Base-by-base conservation (phyloP, 495 filamentous ascomycete genomes). In the Cudoniella acicularis region DNA sequence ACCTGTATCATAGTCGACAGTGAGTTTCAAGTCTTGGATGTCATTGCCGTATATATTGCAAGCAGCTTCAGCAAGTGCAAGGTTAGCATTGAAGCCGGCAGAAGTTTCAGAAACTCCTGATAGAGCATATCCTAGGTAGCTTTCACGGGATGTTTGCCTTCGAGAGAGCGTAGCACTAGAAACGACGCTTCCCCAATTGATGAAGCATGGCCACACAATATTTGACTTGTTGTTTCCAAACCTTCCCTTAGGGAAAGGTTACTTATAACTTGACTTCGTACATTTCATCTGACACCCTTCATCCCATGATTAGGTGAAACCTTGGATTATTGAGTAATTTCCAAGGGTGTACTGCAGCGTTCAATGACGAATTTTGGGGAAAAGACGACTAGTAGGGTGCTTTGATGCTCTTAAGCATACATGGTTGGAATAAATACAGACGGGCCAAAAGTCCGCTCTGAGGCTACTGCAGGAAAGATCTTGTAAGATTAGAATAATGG, bases 1-100 rank as follows among this genome's bases (percentile, higher is more conserved):
- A 90, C 88, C 79, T 3, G 82, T 84, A 64, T 92, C 85, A 63
- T 91, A 91, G 30, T 87, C 85, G 47, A 91, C 88, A 26, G 84
- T 73, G 36, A 92, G 71, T 60, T 76, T 83, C 56, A 93, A 70
- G 41, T 85, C 74, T 46, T 76, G 64, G 54, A 92, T 49, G 65
- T 93, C 89, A 0, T 74, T 76, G 18, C 88, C 88, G 63, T 89
- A 91, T 6, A 77, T 76, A 70, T 89, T 83, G 66, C 89, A 93
- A 23, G 81, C 75, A 42, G 77, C 64, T 0, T 87, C 87, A 9
- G 85, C 85, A 1, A 92, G 73, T 10, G 64, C 78, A 65, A 94
- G 74, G 49, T 88, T 81, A 0, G 87, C 88, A 3, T 77, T 83
- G 22, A 87, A 70, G 4, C 78, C 75, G 3, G 71, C 73, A 13